Percentiles rank a stretch among this genome's conserved stretches.
Conservation (phyloP, 1,139 yeast species). For the Protomyces lactucae-debilis region DNA sequence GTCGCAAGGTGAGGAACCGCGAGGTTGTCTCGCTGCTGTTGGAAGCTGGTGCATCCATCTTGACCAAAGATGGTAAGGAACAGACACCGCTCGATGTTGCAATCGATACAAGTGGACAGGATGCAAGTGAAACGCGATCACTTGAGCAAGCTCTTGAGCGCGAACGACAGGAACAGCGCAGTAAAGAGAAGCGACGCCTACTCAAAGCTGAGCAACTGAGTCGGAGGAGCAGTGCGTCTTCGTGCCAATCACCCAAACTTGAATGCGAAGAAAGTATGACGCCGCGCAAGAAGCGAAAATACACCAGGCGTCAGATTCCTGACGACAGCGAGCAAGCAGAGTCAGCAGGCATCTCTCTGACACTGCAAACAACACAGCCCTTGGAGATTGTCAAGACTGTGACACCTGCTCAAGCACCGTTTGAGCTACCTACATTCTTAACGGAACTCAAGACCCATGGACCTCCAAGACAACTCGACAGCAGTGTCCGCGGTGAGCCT, state of each 20-base stretch:
- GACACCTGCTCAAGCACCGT: not conserved
- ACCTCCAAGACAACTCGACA: not conserved
- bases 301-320: not conserved
- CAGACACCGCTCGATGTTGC: slow-evolving; percentile 4
- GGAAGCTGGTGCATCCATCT: slow-evolving; percentile 19
- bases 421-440: not conserved
- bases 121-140: not conserved
- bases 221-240: not conserved
- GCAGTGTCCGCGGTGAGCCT: not conserved
- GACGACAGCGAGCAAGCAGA: not conserved
- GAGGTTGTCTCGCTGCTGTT: slow-evolving; percentile 14
- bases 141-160: not conserved
- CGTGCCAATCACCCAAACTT: not conserved
- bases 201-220: not conserved
- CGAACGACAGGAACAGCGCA: not conserved
- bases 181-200: not conserved
- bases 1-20: not conserved
- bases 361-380: not conserved
- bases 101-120: not conserved
- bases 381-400: not conserved
- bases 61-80: not conserved
- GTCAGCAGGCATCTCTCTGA: not conserved
- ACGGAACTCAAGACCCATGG: not conserved
- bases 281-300: not conserved
- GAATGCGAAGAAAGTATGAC: not conserved